These are phyloP conservation scores for Omphalea diandra DNA, from an alignment of 441 rosid species.

Conservation along the genomic window DNA sequence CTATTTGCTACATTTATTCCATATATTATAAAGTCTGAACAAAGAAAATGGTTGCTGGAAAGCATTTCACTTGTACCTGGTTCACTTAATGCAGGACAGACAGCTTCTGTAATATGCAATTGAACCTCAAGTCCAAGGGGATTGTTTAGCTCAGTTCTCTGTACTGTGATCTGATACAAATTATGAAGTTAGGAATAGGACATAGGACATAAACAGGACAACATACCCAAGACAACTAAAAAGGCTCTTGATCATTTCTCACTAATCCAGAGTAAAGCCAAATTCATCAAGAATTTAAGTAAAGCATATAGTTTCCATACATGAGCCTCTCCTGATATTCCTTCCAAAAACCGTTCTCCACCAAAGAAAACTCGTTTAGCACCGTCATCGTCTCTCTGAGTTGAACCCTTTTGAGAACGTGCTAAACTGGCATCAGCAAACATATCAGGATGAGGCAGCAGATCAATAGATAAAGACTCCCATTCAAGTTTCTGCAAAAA, in stretches of 20 bases:
- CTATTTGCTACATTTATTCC: constrained; percentile 10
- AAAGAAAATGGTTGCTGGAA: constrained; percentile 2
- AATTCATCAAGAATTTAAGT: constrained; percentile 25
- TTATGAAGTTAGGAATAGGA: constrained; percentile 25
- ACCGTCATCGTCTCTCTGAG: constrained; percentile 95
- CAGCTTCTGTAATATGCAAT: constrained; percentile 88
- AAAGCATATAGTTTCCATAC: constrained; percentile 41
- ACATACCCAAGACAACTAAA: background rate
- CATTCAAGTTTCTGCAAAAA: constrained; percentile 92
- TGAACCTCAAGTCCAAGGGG: constrained; percentile 99
- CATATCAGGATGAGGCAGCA: constrained; percentile 99
- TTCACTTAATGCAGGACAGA: constrained; percentile 98
- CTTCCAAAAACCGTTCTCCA: constrained; percentile 96
- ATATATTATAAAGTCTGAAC: constrained; percentile 13
- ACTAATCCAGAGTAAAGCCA: constrained; percentile 19
- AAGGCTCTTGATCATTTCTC: background rate
- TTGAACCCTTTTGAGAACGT: constrained; percentile 51
- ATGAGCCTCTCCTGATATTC: constrained; percentile 95
- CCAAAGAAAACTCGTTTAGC: constrained; percentile 99
- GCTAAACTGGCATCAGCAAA: constrained; percentile 88
- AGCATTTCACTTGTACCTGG: constrained; percentile 57
- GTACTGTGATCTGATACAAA: constrained; percentile 78
- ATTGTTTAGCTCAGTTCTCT: constrained; percentile 87
- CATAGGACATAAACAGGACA: constrained; percentile 10
- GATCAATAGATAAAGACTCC: constrained; percentile 95